Base-by-base conservation (phyloP, 225 moss, liverwort and hornwort genomes). In the Takakia lepidozioides region DNA sequence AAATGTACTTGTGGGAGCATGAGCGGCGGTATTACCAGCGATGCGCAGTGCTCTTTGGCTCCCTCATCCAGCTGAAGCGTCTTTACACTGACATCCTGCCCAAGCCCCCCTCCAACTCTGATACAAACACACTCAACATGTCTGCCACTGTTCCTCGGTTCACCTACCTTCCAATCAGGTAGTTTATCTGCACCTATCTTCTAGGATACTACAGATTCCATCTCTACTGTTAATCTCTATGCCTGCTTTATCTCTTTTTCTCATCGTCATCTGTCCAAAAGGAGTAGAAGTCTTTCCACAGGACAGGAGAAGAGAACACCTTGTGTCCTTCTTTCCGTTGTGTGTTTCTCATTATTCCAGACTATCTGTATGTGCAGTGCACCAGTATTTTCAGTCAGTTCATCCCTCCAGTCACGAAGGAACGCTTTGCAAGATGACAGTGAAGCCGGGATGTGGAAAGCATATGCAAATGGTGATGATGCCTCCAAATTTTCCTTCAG, bases 161-260 rank as follows among this genome's bases (percentile, higher is more conserved):
- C 66, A 80, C 84, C 0, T 89, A 89, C 50, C 86, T 89, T 61
- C 93, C 89, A 55, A 86, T 95, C 69, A 89, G 93, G 93, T 89
- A 38, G 5, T 25, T 25, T n/a, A n/a, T n/a, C n/a, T n/a, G n/a
- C n/a, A n/a, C n/a, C n/a, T n/a, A n/a, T n/a, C n/a, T n/a, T n/a
- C n/a, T n/a, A n/a, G n/a, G n/a, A n/a, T n/a, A n/a, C n/a, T n/a
- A n/a, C n/a, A n/a, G n/a, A n/a, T n/a, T n/a, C n/a, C n/a, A n/a
- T n/a, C n/a, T n/a, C n/a, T n/a, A n/a, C n/a, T n/a, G n/a, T n/a
- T n/a, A 15, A 26, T 11, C 18, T 25, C 26, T 34, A 25, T 20
- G 17, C 5, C 0, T 47, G 3, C 2, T 2, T 1, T 23, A 29
- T 43, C 15, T 17, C 6, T 14, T 10, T 8, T 23, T 16, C 34